A percentile compares a stretch with the other conserved stretches of the same genome.
Conservation (phyloP, 257 asterid species). For the Scutellaria barbata region DNA sequence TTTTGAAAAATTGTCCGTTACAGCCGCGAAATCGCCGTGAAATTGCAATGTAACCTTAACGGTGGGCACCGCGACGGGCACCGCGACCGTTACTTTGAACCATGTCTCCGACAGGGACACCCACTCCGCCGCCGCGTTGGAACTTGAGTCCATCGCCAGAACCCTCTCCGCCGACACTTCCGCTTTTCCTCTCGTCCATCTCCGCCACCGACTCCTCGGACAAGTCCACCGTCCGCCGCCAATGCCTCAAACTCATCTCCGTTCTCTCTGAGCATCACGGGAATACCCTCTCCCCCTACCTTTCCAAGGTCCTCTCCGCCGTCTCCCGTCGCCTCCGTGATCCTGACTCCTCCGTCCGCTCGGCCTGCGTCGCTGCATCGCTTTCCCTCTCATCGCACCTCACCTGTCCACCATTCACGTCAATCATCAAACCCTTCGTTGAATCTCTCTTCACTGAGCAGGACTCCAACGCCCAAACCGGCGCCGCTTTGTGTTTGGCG, state of each 20-base stretch:
- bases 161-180: conserved; percentile 58
- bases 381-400: conserved; percentile 65
- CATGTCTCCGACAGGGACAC: conserved; percentile 96
- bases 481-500: conserved; percentile 75
- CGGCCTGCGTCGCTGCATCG: conserved; percentile 74
- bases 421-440: conserved; percentile 68
- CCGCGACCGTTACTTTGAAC: too few species aligned
- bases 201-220: conserved; percentile 82
- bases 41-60: too few species aligned
- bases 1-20: too few species aligned
- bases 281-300: conserved; percentile 67
- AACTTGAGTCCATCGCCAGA: conserved; percentile 77
- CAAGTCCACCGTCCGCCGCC: conserved; percentile 79
- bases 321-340: conserved; percentile 84
- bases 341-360: conserved; percentile 74
- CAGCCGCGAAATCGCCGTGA: too few species aligned
- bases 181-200: conserved; percentile 71
- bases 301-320: conserved; percentile 76
- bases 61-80: too few species aligned
- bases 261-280: conserved; percentile 73
- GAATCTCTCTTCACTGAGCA: conserved; percentile 79
- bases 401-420: conserved; percentile 62
- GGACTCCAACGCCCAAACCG: conserved; percentile 56
- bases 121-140: conserved; percentile 73
- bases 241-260: conserved; percentile 71